Base-by-base conservation (phyloP, 2,329 filamentous ascomycete genomes). In the Fusarium anguioides region DNA sequence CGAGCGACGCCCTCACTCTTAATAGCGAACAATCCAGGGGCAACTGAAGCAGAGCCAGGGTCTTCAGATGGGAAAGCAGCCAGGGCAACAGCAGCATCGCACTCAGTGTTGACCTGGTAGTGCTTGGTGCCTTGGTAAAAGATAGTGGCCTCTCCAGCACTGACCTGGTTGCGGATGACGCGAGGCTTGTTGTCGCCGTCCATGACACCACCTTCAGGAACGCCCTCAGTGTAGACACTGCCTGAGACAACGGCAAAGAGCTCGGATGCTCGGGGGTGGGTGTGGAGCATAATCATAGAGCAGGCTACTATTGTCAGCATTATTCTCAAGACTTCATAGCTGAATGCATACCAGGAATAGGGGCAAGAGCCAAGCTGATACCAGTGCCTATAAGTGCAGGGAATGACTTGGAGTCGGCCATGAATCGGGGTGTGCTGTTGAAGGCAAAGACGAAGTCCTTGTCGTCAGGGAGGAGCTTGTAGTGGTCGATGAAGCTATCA, bases 121-220 rank as follows among this genome's bases (percentile, higher is more conserved):
- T 88, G 86, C 26, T 86, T 74, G 5, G 81, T 78, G 20, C 86
- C 86, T 72, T 83, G 81, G 68, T 82, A 84, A 72, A 87, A 87
- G 35, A 83, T 79, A 2, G 82, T 84, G 74, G 85, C 82, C 73
- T 83, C 79, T 66, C 79, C 79, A 44, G 77, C 73, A 6, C 66
- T 64, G 36, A 87, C 69, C 51, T 76, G 76, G 64, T 77, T 74
- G 61, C 75, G 73, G 56, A 83, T 82, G 24, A 82, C 79, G 64
- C 82, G 76, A 23, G 76, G 81, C 21, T 73, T 77, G 55, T 75
- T 75, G 27, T 78, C 60, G 35, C 27, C 36, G 35, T 69, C 36
- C 23, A 77, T 64, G 31, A 83, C 82, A 20, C 81, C 81, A 72
- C 82, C 83, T 74, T 86, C 85, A 12, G 83, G 79, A 3, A 84